Evolutionary conservation across 306 rosid species (phyloP).

Genomic region (Cicer yamashitae): DNA sequence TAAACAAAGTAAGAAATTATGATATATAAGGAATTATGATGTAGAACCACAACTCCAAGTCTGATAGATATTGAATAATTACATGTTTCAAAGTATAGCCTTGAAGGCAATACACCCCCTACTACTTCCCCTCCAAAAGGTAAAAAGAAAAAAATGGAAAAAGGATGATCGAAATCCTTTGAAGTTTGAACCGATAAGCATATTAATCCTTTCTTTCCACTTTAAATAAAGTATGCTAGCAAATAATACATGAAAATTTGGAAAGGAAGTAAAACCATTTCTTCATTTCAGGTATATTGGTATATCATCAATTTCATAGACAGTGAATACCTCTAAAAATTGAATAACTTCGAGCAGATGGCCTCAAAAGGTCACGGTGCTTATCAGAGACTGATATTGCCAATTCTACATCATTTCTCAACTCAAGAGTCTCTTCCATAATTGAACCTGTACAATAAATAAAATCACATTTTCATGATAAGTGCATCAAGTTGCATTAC

Average conservation of each 20-base stretch:
- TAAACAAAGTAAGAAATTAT: not conserved
- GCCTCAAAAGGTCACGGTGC: slow-evolving; percentile 75
- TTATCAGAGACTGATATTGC: slow-evolving; percentile 64
- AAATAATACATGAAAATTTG: not conserved
- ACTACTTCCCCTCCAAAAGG: not conserved
- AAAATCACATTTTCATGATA: slow-evolving; percentile 41
- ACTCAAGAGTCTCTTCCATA: slow-evolving; percentile 47
- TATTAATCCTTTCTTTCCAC: slow-evolving; percentile 26
- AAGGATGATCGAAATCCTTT: slow-evolving; percentile 20
- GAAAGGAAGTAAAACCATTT: slow-evolving; percentile 2
- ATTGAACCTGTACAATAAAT: slow-evolving; percentile 54
- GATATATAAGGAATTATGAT: not conserved
- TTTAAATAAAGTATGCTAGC: slow-evolving; percentile 26
- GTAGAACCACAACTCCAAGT: not conserved
- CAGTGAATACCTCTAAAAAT: slow-evolving; percentile 64
- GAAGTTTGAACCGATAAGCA: not conserved
- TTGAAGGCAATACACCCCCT: slow-evolving; percentile 6
- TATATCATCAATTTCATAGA: slow-evolving; percentile 5
- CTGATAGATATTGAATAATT: slow-evolving; percentile 1
- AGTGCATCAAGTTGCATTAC: not conserved
- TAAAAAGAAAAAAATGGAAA: not conserved
- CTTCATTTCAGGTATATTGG: slow-evolving; percentile 6
- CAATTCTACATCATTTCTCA: slow-evolving; percentile 67
- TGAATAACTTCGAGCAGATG: slow-evolving; percentile 71
- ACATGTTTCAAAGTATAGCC: not conserved